Evolutionary conservation across 2,329 filamentous ascomycete genomes (phyloP).

Genomic region (Alternaria angustiovoidea): DNA sequence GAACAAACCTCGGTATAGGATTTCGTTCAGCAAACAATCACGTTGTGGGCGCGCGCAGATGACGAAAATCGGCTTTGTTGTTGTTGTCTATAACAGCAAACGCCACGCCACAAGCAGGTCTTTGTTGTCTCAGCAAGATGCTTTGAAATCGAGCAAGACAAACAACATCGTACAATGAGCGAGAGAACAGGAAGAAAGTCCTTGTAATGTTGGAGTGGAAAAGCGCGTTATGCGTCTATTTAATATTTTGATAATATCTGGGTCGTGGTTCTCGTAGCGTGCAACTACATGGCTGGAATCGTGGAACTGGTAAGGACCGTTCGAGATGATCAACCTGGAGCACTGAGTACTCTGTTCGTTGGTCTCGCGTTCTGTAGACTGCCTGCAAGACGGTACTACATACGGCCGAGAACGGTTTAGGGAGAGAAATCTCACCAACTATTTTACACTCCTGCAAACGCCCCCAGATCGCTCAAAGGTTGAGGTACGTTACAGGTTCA

Average conservation of each 20-base stretch:
- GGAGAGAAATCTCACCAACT: slow-evolving; percentile 19
- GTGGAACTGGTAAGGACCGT: background rate
- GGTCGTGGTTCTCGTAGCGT: slow-evolving; percentile 13
- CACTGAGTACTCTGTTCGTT: background rate
- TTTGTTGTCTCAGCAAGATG: slow-evolving; percentile 18
- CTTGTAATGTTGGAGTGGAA: slow-evolving; percentile 31
- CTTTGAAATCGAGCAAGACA: background rate
- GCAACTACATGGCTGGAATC: background rate
- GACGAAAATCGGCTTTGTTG: slow-evolving; percentile 25
- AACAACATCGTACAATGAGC: background rate
- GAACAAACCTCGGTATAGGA: slow-evolving; percentile 17
- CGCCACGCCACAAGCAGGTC: slow-evolving; percentile 21
- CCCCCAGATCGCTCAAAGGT: slow-evolving; percentile 18
- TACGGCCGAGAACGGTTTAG: background rate
- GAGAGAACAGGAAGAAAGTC: background rate
- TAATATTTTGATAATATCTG: slow-evolving; percentile 17
- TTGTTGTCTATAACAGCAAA: slow-evolving; percentile 21
- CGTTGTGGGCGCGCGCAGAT: slow-evolving; percentile 33
- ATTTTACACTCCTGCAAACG: slow-evolving; percentile 39
- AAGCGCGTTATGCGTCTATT: slow-evolving; percentile 24
- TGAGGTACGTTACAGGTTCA: slow-evolving; percentile 24
- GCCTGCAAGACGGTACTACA: slow-evolving; percentile 1
- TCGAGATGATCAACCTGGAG: background rate
- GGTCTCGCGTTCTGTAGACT: background rate
- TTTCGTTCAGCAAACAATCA: slow-evolving; percentile 18